Evolutionary conservation across 1,139 yeast genomes (phyloP).

Genomic region (Petasospora fabianii): DNA sequence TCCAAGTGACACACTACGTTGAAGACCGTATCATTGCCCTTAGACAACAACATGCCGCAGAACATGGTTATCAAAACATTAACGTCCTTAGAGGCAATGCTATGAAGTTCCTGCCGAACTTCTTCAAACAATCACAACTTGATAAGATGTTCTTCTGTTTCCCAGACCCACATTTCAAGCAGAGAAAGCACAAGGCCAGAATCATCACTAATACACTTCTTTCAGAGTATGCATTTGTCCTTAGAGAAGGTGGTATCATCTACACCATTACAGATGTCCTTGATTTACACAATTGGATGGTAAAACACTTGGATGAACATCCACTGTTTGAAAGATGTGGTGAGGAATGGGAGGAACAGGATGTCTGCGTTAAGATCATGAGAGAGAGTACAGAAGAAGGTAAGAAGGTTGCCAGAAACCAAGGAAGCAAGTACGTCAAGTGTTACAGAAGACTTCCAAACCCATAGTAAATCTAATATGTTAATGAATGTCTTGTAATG

Average conservation of each 20-base stretch:
- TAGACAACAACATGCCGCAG: conserved; percentile 44
- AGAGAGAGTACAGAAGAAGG: conserved; percentile 94
- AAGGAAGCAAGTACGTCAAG: conserved; percentile 84
- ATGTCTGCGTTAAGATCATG: conserved; percentile 84
- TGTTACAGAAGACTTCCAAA: conserved; percentile 76
- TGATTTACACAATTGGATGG: conserved; percentile 97
- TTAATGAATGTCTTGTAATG: no score
- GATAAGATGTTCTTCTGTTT: conserved; percentile 95
- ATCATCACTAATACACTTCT: conserved; percentile 85
- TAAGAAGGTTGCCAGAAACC: conserved; percentile 87
- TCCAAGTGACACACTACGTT: conserved; percentile 94
- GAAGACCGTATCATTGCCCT: conserved; percentile 92
- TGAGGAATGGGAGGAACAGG: conserved; percentile 74
- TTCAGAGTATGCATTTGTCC: conserved; percentile 88
- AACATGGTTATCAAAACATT: conserved; percentile 64
- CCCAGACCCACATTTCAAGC: conserved; percentile 99
- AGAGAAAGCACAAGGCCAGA: conserved; percentile 95
- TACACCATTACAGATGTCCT: conserved; percentile 96
- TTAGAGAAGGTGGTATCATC: conserved; percentile 80
- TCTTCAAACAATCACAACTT: conserved; percentile 75
- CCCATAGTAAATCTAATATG: conserved; percentile 32
- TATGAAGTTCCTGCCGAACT: conserved; percentile 95
- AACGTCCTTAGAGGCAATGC: conserved; percentile 93
- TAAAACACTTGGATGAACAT: conserved; percentile 80
- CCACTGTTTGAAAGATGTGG: conserved; percentile 83